These are phyloP conservation scores for Drechmeria coniospora DNA, from an alignment of 2,329 filamentous ascomycete genomes.

Conservation along the genomic window DNA sequence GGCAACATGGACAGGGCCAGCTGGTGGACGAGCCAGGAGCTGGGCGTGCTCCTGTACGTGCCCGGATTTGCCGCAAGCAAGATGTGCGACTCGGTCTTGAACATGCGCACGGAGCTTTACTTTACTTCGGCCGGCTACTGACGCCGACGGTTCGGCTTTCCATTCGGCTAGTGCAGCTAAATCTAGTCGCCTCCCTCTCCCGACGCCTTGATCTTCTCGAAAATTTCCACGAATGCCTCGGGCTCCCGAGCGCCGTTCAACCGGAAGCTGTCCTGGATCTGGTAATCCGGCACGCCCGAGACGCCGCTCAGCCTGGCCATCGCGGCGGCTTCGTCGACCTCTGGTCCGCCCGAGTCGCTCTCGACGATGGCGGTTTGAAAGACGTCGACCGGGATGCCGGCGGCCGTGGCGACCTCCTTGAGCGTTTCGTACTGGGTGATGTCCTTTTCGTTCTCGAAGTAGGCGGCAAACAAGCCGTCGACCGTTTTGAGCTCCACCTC, in stretches of 20 bases:
- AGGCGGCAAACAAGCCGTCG: slow-evolving; percentile 23
- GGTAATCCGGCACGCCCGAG: slow-evolving; percentile 57
- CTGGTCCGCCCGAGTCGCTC: slow-evolving; percentile 31
- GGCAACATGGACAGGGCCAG: slow-evolving; percentile 76
- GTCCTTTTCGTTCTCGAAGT: slow-evolving; percentile 28
- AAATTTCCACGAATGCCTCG: slow-evolving; percentile 47
- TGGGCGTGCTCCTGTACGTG: slow-evolving; percentile 48
- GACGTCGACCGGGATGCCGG: slow-evolving; percentile 30
- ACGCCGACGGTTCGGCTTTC: too few relatives aligned
- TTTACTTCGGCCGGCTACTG: too few relatives aligned
- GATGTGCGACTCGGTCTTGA: slow-evolving; percentile 24
- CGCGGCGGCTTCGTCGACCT: slow-evolving; percentile 16
- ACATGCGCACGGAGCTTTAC: slow-evolving; percentile 18
- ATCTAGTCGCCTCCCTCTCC: not conserved
- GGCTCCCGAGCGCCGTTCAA: slow-evolving; percentile 56
- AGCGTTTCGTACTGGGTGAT: slow-evolving; percentile 25
- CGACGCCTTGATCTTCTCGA: slow-evolving; percentile 41
- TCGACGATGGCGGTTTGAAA: slow-evolving; percentile 21
- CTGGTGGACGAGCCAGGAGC: slow-evolving; percentile 76
- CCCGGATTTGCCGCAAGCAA: slow-evolving; percentile 19
- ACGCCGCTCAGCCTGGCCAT: slow-evolving; percentile 23
- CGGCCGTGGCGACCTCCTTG: slow-evolving; percentile 14
- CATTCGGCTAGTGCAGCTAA: too few relatives aligned
- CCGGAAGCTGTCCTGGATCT: slow-evolving; percentile 50
- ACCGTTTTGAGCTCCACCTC: slow-evolving; percentile 42